These are phyloP conservation scores for Heterobasidion irregulare DNA, from an alignment of 1,284 basidiomycete species.

Conservation along the genomic window DNA sequence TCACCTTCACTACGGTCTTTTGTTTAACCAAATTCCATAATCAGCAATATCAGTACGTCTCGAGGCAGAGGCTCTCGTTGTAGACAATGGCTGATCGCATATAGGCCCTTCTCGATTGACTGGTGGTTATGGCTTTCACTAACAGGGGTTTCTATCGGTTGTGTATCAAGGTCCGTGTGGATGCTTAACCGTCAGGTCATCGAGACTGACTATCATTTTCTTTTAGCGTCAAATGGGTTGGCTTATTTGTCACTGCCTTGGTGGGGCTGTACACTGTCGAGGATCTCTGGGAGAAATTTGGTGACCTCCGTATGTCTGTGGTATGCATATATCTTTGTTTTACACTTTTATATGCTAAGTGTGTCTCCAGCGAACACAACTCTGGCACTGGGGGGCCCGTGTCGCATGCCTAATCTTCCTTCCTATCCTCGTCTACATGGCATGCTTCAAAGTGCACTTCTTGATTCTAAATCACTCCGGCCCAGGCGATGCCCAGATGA, in stretches of 20 bases:
- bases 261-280: conserved; percentile 96
- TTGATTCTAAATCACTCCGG: conserved; percentile 90
- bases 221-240: conserved; percentile 90
- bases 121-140: conserved; percentile 96
- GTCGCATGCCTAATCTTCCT: conserved; percentile 83
- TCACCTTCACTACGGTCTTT: conserved; percentile 95
- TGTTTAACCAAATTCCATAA: conserved; percentile 96
- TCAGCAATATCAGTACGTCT: conserved; percentile 78
- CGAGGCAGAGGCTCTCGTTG: background rate
- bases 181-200: background rate
- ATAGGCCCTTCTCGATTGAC: conserved; percentile 82
- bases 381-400: conserved; percentile 88
- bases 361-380: conserved; percentile 60
- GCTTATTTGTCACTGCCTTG: conserved; percentile 89
- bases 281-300: conserved; percentile 98
- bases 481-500: conserved; percentile 98
- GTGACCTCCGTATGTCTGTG: conserved; percentile 86
- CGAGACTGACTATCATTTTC: background rate
- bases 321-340: conserved; percentile 36
- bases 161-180: conserved; percentile 74
- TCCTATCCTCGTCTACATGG: conserved; percentile 88
- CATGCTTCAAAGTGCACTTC: conserved; percentile 95
- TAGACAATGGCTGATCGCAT: conserved; percentile 4
- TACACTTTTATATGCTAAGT: conserved; percentile 8
- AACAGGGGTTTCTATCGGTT: conserved; percentile 91